Base-by-base conservation (phyloP, 169 alveolate species). In the Cryptosporidium tyzzeri region DNA sequence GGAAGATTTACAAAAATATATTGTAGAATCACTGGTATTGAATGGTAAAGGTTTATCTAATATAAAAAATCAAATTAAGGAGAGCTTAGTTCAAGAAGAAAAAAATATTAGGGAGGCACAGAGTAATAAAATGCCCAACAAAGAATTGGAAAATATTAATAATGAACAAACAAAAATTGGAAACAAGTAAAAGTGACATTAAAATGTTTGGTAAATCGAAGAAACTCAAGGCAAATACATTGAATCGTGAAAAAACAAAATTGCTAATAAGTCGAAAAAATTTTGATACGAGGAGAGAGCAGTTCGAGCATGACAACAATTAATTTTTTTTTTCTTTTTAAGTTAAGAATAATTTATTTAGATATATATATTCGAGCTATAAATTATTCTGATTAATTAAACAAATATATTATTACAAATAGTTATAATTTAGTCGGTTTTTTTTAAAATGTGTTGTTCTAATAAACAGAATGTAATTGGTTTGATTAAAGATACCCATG, bases 221-320 rank as follows among this genome's bases (percentile, higher is more conserved):
- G 2, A 65, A 35, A 65, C 21, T 3, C 6, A 29, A 37, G 14
- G 12, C 26, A 33, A 65, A 65, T 21, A 44, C 4, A 65, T 33
- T 51, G n/a, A 73, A 37, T 53, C 16, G 6, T 10, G 71, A 26
- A 53, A 55, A 41, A 73, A 69, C 59, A 59, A 73, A 59, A 26
- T n/a, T 73, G 31, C 12, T 73, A 37, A 33, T 73, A 53, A 59
- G 86, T 5, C 58, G 71, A 35, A 73, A 73, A 73, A 53, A 73
- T 35, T 73, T 53, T 55, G 86, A 73, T 35, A 73, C 86, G 1
- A 73, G 86, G 58, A 73, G 86, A 33, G 86, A 73, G 14, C 86
- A 73, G 16, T 53, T 73, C 31, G 86, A 73, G 51, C 69, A 55
- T 59, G 86, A 73, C 55, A 73, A 73, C 51, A 29, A 29, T 0